Base-by-base conservation (phyloP, 345 rosid genomes). In the Eucalyptus sp. region DNA sequence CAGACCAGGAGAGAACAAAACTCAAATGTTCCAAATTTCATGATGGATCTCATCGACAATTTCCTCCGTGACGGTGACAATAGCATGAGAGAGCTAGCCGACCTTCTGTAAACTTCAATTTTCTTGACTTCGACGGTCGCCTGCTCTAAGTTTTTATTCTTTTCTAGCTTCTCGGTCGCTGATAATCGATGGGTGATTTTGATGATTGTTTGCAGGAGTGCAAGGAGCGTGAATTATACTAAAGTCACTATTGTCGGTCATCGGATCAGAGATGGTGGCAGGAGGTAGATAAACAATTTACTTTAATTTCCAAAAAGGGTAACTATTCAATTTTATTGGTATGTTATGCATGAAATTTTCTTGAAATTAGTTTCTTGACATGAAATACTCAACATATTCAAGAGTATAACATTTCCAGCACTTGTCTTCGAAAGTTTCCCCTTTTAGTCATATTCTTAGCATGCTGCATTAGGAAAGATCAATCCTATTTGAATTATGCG, bases 1-100 rank as follows among this genome's bases (percentile, higher is more conserved):
- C 50, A 86, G 20, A 8, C 89, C 24, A 89, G 87, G 68, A 86
- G 20, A 11, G 9, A 90, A 24, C 88, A 89, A 64, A 27, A n/a
- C 52, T 85, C 46, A 13, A 85, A 44, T 43, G 16, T 33, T 58
- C 90, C 90, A 27, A 79, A n/a, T 5, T 88, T 91, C 62, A 54
- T 93, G 33, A 24, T 86, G 24, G 80, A 90, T 49, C 64, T 90
- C 86, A 85, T 90, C 64, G n/a, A 11, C 85, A 44, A 49, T 62
- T 91, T 88, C 90, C 37, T 29, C 44, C 49, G 49, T 9, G 90
- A 91, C 51, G 90, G 90, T 48, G 91, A 91, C 29, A n/a, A 8
- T 15, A n/a, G 51, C 60, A 86, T 91, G 41, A 52, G 62, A 64
- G 86, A 89, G 58, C 1, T 90, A 44, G 71, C 51, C 76, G 31